Evolutionary conservation across 2,329 filamentous ascomycete species (phyloP), one percentile per base, ranked within the genome.

Genomic region (Aspergillus candidus): DNA sequence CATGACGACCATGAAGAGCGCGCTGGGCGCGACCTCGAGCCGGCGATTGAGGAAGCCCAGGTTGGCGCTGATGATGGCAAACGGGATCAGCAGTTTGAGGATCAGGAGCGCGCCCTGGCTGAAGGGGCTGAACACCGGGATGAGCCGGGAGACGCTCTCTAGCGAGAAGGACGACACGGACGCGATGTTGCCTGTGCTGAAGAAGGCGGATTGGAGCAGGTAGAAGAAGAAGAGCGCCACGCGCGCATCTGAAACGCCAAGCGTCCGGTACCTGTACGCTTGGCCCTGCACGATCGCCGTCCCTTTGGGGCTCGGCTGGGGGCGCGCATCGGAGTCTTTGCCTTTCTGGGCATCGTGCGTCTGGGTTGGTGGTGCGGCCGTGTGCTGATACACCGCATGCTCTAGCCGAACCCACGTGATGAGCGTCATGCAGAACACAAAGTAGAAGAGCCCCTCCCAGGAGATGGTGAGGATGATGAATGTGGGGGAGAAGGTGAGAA

Each of bases 381-480:
- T 63, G 40, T 68, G 56, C 6, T 67, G 61, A 59, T 84, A 82
- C 38, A 91, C 79, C 43, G 80, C 81, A 62, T 94, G 86, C 65
- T 98, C 93, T 1, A 98, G 76, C n/a, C 83, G 82, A 30, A 96
- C 87, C 93, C 93, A 98, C 43, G 83, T 82, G 40, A 95, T 75
- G 4, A 98, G 72, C 15, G 84, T 86, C 42, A 85, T 72, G 59
- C 83, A 89, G 67, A 96, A 98, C 10, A 84, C 82, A 47, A 96
- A 80, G 67, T 97, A 98, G 66, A 98, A 98, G 2, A 98, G 76
- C 0, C 91, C 91, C 67, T 98, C 93, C 69, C 94, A 98, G 1
- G 91, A 96, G 56, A 97, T 96, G 6, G 90, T 94, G 40, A 98
- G 79, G 58, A 98, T 91, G 61, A 98, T 85, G 67, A 97, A 98